Evolutionary conservation across 352 stramenopile genomes (phyloP).

Genomic region (Elongisporangium undulatum): DNA sequence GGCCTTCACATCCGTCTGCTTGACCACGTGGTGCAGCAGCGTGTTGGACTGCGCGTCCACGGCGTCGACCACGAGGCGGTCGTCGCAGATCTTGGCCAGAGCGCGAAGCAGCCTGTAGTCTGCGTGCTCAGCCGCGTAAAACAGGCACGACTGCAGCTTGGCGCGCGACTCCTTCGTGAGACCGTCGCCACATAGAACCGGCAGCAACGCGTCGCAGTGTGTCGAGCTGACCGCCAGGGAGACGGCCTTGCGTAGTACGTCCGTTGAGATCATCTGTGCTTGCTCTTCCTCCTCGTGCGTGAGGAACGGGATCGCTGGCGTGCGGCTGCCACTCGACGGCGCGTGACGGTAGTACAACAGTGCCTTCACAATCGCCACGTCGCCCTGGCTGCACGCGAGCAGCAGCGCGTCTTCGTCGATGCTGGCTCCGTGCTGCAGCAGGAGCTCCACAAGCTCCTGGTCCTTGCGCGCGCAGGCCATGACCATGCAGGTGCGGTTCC

Average conservation of each 20-base stretch:
- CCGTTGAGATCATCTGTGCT: conserved; percentile 27
- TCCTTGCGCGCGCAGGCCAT: conserved; percentile 43
- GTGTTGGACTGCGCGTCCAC: conserved; percentile 41
- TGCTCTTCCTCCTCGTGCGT: conserved; percentile 14
- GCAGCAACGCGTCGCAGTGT: conserved; percentile 28
- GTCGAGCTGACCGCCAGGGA: conserved; percentile 40
- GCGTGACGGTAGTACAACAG: conserved; percentile 16
- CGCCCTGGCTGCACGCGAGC: conserved; percentile 29
- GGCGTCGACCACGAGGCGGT: conserved; percentile 34
- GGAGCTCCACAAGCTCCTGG: conserved; percentile 40
- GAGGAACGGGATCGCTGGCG: conserved; percentile 9
- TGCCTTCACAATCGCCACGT: conserved; percentile 13
- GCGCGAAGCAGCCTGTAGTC: conserved; percentile 53
- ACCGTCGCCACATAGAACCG: conserved; percentile 47
- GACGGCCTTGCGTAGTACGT: conserved; percentile 35
- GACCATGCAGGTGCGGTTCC: conserved; percentile 39
- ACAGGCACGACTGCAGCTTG: conserved; percentile 33
- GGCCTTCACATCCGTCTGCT: conserved; percentile 45
- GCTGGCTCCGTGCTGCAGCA: conserved; percentile 53
- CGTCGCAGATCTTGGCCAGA: conserved; percentile 42
- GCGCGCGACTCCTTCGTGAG: conserved; percentile 20
- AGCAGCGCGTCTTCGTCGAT: conserved; percentile 64
- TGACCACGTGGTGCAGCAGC: conserved; percentile 60
- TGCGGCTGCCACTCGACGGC: conserved; percentile 30
- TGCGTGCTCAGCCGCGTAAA: conserved; percentile 38